Conservation (phyloP, 2,329 filamentous ascomycete genomes). For the Neobulgaria alba region DNA sequence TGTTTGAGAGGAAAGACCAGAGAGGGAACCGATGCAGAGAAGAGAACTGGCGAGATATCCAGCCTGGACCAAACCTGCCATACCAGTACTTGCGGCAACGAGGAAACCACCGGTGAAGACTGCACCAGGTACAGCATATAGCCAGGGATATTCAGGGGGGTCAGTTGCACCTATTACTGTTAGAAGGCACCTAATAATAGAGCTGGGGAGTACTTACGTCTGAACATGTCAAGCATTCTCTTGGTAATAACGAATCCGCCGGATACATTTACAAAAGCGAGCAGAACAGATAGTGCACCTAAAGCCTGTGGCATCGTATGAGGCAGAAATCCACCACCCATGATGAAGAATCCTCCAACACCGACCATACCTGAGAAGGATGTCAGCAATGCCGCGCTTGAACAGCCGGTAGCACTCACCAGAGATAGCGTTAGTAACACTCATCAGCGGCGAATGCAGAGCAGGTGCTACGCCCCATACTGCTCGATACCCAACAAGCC, state of each 20-base stretch:
- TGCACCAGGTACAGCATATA: slow-evolving; percentile 69
- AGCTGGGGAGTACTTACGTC: too few species aligned
- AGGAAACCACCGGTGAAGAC: slow-evolving; percentile 76
- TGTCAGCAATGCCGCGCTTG: slow-evolving; percentile 17
- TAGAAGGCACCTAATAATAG: too few species aligned
- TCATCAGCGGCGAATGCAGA: slow-evolving; percentile 84
- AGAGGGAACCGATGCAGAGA: slow-evolving; percentile 77
- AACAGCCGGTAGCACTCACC: slow-evolving; percentile 36
- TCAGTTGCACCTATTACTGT: too few species aligned
- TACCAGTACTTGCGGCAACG: slow-evolving; percentile 70
- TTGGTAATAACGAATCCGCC: slow-evolving; percentile 90
- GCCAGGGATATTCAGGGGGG: slow-evolving; percentile 79
- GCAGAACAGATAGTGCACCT: slow-evolving; percentile 69
- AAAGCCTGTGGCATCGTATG: slow-evolving; percentile 71
- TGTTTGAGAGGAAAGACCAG: slow-evolving; percentile 69
- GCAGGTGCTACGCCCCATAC: slow-evolving; percentile 82
- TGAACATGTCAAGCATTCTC: slow-evolving; percentile 90
- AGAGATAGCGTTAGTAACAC: slow-evolving; percentile 86
- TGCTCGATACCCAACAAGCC: slow-evolving; percentile 78
- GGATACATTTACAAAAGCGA: slow-evolving; percentile 82
- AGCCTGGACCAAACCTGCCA: slow-evolving; percentile 76
- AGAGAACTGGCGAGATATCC: slow-evolving; percentile 80
- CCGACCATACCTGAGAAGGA: slow-evolving; percentile 63
- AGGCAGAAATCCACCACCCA: slow-evolving; percentile 72
- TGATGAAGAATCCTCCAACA: slow-evolving; percentile 78